Evolutionary conservation across 495 filamentous ascomycete genomes (phyloP), one percentile per base, ranked within the genome.

Genomic region (Cercophora newfieldiana): DNA sequence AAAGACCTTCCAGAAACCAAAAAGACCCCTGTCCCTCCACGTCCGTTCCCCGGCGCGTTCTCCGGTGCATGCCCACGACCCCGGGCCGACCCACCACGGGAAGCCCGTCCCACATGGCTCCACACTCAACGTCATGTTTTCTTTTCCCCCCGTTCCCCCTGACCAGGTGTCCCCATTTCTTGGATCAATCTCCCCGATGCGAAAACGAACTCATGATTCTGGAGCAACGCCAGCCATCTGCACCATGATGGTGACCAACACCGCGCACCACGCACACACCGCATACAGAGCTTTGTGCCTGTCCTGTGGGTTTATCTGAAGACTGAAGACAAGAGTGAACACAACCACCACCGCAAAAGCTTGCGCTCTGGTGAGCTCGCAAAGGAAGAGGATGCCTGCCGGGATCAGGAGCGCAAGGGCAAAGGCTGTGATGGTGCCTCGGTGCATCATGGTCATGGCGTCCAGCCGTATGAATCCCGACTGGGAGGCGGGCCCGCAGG

Each of bases 271-370:
- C 3, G 44, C 57, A 16, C 57, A 61, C 3, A 33, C 64, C 8
- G 26, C 47, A 7, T 54, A 8, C 29, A 53, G 2, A 1, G 57
- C 48, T 30, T 47, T 61, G 26, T 47, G 28, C n/a, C 48, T 47
- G 49, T 66, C 57, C 21, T 22, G 22, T 3, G 25, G n/a, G 5
- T 25, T 61, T 2, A 66, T 18, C 5, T 26, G 18, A 16, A 47
- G 25, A 33, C 57, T 61, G 29, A 66, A 66, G 28, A 56, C 3
- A 21, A 61, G 1, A 18, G 48, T 55, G 19, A 26, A 66, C 18
- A 25, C 64, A n/a, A 60, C 64, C 12, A 66, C 58, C 57, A 66
- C 26, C 12, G 37, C 64, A 30, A 55, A 66, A 7, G 28, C 19
- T 29, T 55, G 28, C 10, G 47, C 25, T 12, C 28, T 47, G 26